Conservation (phyloP, 352 stramenopile genomes). For the Peronospora farinosa region DNA sequence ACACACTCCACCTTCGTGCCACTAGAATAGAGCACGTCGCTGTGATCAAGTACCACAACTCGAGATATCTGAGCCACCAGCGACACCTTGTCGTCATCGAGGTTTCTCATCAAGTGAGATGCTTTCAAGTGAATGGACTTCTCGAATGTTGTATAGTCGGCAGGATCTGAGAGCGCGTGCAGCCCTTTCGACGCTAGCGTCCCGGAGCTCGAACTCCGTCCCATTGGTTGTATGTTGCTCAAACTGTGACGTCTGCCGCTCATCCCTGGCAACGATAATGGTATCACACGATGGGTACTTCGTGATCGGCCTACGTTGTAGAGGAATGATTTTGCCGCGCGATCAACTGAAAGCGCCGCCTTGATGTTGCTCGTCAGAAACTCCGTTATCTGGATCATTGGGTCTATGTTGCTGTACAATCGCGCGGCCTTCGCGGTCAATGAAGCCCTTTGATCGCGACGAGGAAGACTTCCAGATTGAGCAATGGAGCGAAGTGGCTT, state of each 20-base stretch:
- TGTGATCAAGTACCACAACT: slow-evolving; percentile 51
- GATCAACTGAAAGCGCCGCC: slow-evolving; percentile 57
- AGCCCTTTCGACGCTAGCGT: slow-evolving; percentile 22
- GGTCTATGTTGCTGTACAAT: slow-evolving; percentile 15
- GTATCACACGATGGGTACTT: slow-evolving; percentile 20
- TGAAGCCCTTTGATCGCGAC: slow-evolving; percentile 39
- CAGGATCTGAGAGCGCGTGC: slow-evolving; percentile 38
- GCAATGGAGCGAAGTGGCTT: slow-evolving; percentile 59
- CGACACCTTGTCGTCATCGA: slow-evolving; percentile 80
- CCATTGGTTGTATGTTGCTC: slow-evolving; percentile 20
- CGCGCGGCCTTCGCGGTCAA: slow-evolving; percentile 22
- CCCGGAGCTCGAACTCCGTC: slow-evolving; percentile 25
- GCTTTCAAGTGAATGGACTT: slow-evolving; percentile 84
- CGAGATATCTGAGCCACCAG: slow-evolving; percentile 65
- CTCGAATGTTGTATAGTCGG: slow-evolving; percentile 73
- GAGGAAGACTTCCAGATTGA: slow-evolving; percentile 56
- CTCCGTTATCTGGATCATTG: slow-evolving; percentile 46
- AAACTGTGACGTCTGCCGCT: slow-evolving; percentile 42
- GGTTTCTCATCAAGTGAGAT: slow-evolving; percentile 74
- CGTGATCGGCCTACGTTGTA: slow-evolving; percentile 58
- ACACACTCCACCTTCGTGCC: slow-evolving; percentile 40
- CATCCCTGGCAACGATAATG: slow-evolving; percentile 28
- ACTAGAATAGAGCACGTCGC: slow-evolving; percentile 48
- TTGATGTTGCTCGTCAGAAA: slow-evolving; percentile 62
- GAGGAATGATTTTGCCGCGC: slow-evolving; percentile 64